Evolutionary conservation across 1,284 basidiomycete genomes (phyloP).

Genomic region (Marasmius oreades): DNA sequence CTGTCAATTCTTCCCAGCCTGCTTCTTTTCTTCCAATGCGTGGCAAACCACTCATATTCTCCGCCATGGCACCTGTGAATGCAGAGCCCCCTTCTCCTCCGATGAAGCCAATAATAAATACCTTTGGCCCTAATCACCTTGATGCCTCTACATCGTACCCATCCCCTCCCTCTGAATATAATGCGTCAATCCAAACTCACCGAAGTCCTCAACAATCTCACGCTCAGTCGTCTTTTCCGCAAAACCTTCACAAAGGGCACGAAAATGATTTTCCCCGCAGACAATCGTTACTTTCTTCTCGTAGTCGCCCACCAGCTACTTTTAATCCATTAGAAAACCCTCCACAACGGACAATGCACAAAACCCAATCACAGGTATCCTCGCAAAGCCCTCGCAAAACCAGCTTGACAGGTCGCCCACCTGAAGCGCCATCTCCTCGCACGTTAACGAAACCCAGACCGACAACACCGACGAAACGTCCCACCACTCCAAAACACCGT

Average conservation of each 20-base stretch:
- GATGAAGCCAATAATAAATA: constrained; percentile 2
- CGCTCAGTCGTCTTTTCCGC: neutral
- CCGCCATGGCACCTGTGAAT: constrained; percentile 28
- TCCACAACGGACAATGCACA: constrained; percentile 3
- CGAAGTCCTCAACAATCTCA: no score
- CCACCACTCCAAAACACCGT: constrained; percentile 15
- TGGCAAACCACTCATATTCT: constrained; percentile 39
- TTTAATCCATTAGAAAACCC: neutral
- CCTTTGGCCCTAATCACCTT: neutral
- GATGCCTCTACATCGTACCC: neutral
- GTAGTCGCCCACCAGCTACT: constrained; percentile 1
- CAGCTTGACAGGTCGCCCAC: neutral
- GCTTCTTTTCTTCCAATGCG: constrained; percentile 14
- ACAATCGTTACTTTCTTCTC: neutral
- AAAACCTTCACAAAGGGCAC: neutral
- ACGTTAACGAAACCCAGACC: constrained; percentile 17
- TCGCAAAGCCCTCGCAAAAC: neutral
- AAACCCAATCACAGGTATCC: constrained; percentile 8
- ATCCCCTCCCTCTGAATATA: neutral
- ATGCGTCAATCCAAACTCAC: neutral
- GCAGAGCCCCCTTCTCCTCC: neutral
- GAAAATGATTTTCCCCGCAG: neutral
- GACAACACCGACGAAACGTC: constrained; percentile 9
- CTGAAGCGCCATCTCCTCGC: constrained; percentile 11
- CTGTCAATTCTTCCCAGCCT: neutral